Base-by-base conservation (phyloP, 805 yeast species). In the Isabelozyma heimii region DNA sequence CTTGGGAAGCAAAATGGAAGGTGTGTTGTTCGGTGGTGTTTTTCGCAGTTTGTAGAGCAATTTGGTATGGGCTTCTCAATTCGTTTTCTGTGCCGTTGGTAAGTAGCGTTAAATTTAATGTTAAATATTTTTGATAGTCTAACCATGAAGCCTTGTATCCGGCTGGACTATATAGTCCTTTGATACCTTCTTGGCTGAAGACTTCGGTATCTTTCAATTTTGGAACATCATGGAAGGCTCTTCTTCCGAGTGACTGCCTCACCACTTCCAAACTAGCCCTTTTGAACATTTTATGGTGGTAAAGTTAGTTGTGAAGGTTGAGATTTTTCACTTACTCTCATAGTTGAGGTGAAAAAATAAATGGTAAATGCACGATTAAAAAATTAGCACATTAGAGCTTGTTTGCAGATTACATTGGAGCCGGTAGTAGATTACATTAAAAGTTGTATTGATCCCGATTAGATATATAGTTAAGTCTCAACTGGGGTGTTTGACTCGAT, bases 1-100 rank as follows among this genome's bases (percentile, higher is more conserved):
- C 84, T 64, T 88, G 96, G 4, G 97, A 88, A 2, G 98, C 97
- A 61, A 79, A 82, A 69, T 91, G 94, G 76, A 85, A 91, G n/a
- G 81, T 67, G 47, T 81, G 80, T 33, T 91, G 84, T 58, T 81
- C 80, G 28, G 83, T 80, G 28, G 87, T 75, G 53, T 82, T 80
- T 58, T 80, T 79, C 3, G 91, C 86, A 0, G 94, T 82, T 54
- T 83, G 79, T 50, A 83, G 67, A 49, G 84, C 64, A 47, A 89
- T 81, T 52, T 87, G 87, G 64, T 85, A 82, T 3, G 97, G 92
- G 15, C 79, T 71, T 63, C 87, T 82, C 7, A 87, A 79, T 66
- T 90, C 97, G 63, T 84, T 79, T 47, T 83, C 85, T 1, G 96
- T 88, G 13, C 96, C 97, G 44, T 79, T 80, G 1, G 96, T 87